A percentile compares a stretch with the other conserved stretches of the same genome.
Evolutionary conservation across 2,329 filamentous ascomycete genomes (phyloP).

Genomic region (Neofusicoccum kwambonambiense): DNA sequence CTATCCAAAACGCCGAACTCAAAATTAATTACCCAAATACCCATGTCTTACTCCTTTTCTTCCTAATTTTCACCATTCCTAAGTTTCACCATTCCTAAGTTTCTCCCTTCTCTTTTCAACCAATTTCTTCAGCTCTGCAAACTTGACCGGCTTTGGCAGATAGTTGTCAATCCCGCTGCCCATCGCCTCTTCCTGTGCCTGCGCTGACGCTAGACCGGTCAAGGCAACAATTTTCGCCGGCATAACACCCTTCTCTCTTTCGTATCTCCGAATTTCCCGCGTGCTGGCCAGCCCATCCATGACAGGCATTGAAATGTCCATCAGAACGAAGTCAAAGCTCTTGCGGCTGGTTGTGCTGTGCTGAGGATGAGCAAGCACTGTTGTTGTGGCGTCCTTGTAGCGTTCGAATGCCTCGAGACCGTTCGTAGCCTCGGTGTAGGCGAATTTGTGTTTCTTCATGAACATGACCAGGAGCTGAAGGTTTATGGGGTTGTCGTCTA

Average conservation of each 20-base stretch:
- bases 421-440: constrained; percentile 34
- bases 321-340: constrained; percentile 34
- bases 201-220: constrained; percentile 52
- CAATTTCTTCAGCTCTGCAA: constrained; percentile 44
- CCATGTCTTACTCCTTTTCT: neutral
- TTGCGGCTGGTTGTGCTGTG: constrained; percentile 16
- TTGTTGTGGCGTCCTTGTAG: constrained; percentile 24
- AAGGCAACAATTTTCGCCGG: constrained; percentile 53
- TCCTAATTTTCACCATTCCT: neutral
- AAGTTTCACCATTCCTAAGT: neutral
- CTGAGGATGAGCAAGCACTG: neutral
- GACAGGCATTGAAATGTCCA: constrained; percentile 59
- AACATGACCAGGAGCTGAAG: constrained; percentile 38
- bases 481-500: constrained; percentile 43
- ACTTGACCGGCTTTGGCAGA: constrained; percentile 53
- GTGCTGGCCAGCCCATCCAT: constrained; percentile 54
- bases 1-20: neutral
- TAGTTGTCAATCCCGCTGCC: constrained; percentile 56
- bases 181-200: constrained; percentile 51
- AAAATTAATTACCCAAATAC: neutral
- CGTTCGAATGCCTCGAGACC: constrained; percentile 37
- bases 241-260: constrained; percentile 42
- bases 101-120: constrained; percentile 22
- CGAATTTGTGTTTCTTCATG: constrained; percentile 35
- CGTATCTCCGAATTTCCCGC: constrained; percentile 48